Percentiles rank a stretch among this genome's conserved stretches.
These are phyloP conservation scores for Saturnispora diversa DNA, from an alignment of 805 yeast genomes.

Conservation along the genomic window DNA sequence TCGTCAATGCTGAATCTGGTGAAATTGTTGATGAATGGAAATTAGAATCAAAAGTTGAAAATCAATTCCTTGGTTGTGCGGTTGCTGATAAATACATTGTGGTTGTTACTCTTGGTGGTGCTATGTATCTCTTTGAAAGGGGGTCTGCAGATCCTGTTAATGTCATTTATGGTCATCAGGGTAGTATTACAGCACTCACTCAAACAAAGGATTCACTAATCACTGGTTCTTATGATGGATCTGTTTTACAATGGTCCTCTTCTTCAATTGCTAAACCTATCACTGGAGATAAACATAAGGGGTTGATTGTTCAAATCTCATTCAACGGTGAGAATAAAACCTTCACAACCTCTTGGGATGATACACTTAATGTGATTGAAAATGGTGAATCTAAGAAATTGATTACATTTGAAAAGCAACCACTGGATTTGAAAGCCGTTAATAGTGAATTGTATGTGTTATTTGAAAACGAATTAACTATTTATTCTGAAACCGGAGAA, in stretches of 20 bases:
- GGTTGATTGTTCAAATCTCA: slow-evolving; percentile 47
- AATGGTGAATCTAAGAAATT: slow-evolving; percentile 20
- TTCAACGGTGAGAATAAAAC: slow-evolving; percentile 24
- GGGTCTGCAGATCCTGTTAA: slow-evolving; percentile 32
- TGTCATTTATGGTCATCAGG: slow-evolving; percentile 70
- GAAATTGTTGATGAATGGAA: slow-evolving; percentile 43
- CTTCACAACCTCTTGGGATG: slow-evolving; percentile 69
- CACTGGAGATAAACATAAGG: slow-evolving; percentile 44
- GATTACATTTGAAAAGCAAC: slow-evolving; percentile 39
- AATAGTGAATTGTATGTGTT: slow-evolving; percentile 31
- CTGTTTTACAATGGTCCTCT: slow-evolving; percentile 51
- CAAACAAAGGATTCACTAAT: slow-evolving; percentile 22
- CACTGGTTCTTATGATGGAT: slow-evolving; percentile 82
- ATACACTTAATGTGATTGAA: slow-evolving; percentile 42
- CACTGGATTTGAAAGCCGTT: slow-evolving; percentile 34
- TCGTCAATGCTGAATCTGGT: slow-evolving; percentile 47
- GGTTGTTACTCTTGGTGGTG: slow-evolving; percentile 66
- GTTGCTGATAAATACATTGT: slow-evolving; percentile 60
- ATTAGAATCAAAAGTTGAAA: slow-evolving; percentile 39
- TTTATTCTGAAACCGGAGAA: slow-evolving; percentile 29
- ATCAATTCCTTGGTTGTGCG: slow-evolving; percentile 63
- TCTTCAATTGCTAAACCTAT: slow-evolving; percentile 30
- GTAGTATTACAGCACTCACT: slow-evolving; percentile 58
- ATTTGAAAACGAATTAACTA: slow-evolving; percentile 35
- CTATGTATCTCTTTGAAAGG: slow-evolving; percentile 49